A percentile compares a stretch with the other conserved stretches of the same genome.
Evolutionary conservation across 208 protist genomes (phyloP).

Genomic region (Acanthamoeba lenticulata): DNA sequence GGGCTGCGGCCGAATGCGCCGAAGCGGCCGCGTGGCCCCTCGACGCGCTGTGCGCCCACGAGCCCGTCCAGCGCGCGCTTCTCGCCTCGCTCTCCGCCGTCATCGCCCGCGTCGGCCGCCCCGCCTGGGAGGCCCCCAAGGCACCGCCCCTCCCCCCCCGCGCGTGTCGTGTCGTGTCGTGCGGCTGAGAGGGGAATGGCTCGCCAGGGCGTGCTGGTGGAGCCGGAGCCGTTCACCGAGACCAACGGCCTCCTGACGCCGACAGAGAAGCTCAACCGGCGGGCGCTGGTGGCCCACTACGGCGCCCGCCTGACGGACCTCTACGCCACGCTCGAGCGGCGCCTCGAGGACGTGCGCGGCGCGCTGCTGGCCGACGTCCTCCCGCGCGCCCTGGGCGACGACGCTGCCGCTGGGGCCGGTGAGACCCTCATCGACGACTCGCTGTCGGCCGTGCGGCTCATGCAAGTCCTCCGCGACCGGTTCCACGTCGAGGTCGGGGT

Average conservation of each 20-base stretch:
- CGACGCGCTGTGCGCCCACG: slow-evolving; percentile 12
- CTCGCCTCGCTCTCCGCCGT: neutral
- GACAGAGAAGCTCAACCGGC: slow-evolving; percentile 87
- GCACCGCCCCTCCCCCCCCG: slow-evolving; percentile 69
- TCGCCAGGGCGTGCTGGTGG: slow-evolving; percentile 72
- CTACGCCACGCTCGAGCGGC: neutral
- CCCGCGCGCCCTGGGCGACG: neutral
- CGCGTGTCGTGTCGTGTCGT: slow-evolving; percentile 71
- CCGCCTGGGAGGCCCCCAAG: slow-evolving; percentile 46
- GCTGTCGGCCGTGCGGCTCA: neutral
- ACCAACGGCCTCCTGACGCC: slow-evolving; percentile 88
- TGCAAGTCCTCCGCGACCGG: neutral
- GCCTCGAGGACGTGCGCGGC: neutral
- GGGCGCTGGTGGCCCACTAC: neutral
- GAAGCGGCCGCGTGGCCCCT: neutral
- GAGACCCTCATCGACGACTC: neutral
- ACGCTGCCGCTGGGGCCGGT: neutral
- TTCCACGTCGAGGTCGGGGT: neutral
- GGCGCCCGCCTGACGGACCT: neutral
- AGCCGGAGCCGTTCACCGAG: slow-evolving; percentile 77
- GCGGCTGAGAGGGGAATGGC: neutral
- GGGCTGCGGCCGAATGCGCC: neutral
- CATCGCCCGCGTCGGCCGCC: neutral
- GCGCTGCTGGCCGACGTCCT: neutral
- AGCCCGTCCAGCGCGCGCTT: slow-evolving; percentile 72